Evolutionary conservation across 106 monocot genomes (phyloP).

Genomic region (Triglochin maritima): DNA sequence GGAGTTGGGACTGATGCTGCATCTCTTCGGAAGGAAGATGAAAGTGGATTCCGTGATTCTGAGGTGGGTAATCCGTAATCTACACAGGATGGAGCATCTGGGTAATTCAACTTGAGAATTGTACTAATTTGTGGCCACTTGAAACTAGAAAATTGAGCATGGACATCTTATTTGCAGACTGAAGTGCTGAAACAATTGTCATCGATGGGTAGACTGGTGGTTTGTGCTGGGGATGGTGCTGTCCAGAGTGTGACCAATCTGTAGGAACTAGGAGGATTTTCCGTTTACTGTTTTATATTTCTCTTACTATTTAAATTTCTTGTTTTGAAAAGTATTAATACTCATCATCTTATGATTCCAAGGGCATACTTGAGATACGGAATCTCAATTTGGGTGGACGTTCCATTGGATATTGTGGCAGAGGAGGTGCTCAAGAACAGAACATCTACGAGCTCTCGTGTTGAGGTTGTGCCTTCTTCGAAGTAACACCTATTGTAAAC

Average conservation of each 20-base stretch:
- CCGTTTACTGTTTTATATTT: not conserved
- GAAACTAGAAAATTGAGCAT: too few species aligned
- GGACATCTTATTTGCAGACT: conserved; percentile 41
- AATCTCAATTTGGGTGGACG: conserved; percentile 78
- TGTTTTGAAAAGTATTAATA: not conserved
- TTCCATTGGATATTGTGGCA: conserved; percentile 62
- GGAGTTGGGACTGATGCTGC: conserved; percentile 36
- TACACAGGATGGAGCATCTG: not conserved
- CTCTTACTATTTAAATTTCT: not conserved
- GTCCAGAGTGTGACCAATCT: conserved; percentile 57
- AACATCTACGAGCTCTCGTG: not conserved
- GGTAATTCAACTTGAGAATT: not conserved
- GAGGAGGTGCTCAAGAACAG: conserved; percentile 30
- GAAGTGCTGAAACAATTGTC: conserved; percentile 92
- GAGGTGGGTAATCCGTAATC: conserved; percentile 52
- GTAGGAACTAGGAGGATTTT: conserved; percentile 26
- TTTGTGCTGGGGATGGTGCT: conserved; percentile 89
- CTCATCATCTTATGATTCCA: conserved; percentile 5
- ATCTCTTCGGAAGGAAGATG: conserved; percentile 43
- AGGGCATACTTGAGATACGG: conserved; percentile 86
- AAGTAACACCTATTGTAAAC: too few species aligned
- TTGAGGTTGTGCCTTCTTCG: too few species aligned
- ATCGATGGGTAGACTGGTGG: conserved; percentile 82
- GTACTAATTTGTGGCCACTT: too few species aligned
- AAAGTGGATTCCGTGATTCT: conserved; percentile 53